These are phyloP conservation scores for Fusarium euwallaceae DNA, from an alignment of 2,329 filamentous ascomycete species.

Conservation along the genomic window DNA sequence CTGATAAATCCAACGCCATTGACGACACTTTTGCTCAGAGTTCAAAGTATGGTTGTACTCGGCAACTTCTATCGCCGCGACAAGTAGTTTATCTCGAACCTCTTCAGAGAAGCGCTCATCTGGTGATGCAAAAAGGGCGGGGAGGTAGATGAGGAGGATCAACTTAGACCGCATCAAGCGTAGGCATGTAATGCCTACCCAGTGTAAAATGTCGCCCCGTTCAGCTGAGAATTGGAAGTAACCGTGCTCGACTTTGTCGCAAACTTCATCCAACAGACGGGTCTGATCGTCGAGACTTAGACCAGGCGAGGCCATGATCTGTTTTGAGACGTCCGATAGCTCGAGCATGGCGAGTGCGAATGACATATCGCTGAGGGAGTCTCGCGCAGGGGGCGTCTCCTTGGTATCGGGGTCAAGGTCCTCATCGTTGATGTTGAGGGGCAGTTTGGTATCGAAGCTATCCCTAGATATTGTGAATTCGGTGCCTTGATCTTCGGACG, in stretches of 20 bases:
- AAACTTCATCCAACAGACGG: conserved; percentile 60
- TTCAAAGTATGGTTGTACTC: conserved; percentile 70
- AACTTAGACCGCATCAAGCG: conserved; percentile 67
- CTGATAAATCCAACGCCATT: conserved; percentile 71
- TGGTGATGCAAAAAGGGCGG: conserved; percentile 59
- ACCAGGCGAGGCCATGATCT: conserved; percentile 52
- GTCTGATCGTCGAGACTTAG: conserved; percentile 57
- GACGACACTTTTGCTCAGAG: conserved; percentile 60
- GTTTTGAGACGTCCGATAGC: conserved; percentile 52
- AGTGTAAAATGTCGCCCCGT: conserved; percentile 50
- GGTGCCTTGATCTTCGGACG: conserved; percentile 70
- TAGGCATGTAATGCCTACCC: conserved; percentile 53
- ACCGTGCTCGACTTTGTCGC: conserved; percentile 55
- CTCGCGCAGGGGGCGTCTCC: conserved; percentile 60
- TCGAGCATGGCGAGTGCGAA: conserved; percentile 55
- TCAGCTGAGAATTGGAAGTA: conserved; percentile 58
- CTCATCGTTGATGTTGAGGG: conserved; percentile 69
- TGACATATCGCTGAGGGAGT: conserved; percentile 67
- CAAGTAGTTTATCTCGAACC: conserved; percentile 60
- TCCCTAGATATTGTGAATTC: conserved; percentile 60
- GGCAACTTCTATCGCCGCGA: conserved; percentile 66
- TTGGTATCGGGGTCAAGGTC: conserved; percentile 64
- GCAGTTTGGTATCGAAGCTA: conserved; percentile 66
- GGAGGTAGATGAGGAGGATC: conserved; percentile 67
- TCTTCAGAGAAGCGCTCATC: conserved; percentile 54